A percentile compares a stretch with the other conserved stretches of the same genome.
phyloP scores from a whole-genome alignment of 129 eudicot genomes.

The Apium graveolens region DNA sequence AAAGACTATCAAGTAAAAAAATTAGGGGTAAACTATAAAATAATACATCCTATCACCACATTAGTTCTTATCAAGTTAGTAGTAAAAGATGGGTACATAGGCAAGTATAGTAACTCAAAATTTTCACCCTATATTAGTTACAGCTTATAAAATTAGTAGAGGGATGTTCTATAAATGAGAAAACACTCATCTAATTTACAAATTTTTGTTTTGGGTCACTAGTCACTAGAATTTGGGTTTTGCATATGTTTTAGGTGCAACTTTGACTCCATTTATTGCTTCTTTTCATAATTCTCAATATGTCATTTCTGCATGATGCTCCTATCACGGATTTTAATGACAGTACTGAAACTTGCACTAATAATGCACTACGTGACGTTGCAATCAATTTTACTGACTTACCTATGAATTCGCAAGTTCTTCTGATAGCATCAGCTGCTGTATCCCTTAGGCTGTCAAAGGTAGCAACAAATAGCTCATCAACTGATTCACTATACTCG shows the following conservation, averaged over 20 bases:
- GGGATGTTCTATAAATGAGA: background rate
- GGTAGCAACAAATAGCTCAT: constrained; percentile 90
- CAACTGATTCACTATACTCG: constrained; percentile 56
- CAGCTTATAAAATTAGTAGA: background rate
- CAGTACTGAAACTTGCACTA: background rate
- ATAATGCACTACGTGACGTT: background rate
- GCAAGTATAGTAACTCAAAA: background rate
- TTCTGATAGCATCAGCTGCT: constrained; percentile 56
- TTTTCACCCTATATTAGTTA: background rate
- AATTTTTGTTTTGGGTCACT: background rate
- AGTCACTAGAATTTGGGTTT: background rate
- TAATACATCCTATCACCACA: background rate
- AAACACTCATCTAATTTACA: background rate
- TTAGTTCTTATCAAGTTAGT: background rate
- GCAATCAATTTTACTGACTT: constrained; percentile 21
- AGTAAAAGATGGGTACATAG: background rate
- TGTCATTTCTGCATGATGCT: background rate
- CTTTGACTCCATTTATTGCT: background rate
- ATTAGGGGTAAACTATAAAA: background rate
- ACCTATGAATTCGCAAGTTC: constrained; percentile 65
- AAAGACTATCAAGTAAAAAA: background rate
- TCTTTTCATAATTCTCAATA: background rate
- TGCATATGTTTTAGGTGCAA: background rate
- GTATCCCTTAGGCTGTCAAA: constrained; percentile 71
- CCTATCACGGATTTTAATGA: background rate